Evolutionary conservation across 169 alveolate species (phyloP), one percentile per base, ranked within the genome.

Genomic region (Cryptosporidium sp.): DNA sequence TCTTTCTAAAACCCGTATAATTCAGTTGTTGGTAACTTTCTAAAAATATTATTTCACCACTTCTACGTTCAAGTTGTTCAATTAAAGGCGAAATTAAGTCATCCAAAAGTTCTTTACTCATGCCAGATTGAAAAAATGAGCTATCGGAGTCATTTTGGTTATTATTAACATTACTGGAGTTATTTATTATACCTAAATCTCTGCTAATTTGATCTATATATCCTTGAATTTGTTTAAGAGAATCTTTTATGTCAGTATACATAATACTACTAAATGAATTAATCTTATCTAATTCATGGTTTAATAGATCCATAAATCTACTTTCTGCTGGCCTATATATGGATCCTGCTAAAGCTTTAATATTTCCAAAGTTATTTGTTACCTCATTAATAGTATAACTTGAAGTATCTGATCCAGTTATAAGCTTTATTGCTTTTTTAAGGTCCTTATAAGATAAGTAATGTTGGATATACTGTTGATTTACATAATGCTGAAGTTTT

Each of bases 391-490:
- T 93, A 5, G 96, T 91, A 71, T 75, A 86, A 26, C 94, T 91
- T 1, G 94, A 89, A 7, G 93, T 93, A 56, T 94, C 96, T 29
- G 87, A 84, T 26, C 94, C 96, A 7, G 96, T 94, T 67, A 94
- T 91, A 26, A 94, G 70, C 72, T 92, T 93, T 60, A 94, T 85
- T 18, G 93, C 94, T 45, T 92, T 91, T 84, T 94, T 94, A 61
- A 94, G 85, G 29, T 94, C 95, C 72, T 93, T 94, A 84, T 94
- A 94, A 12, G 96, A 84, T 29, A 94, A 91, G 71, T 94, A 94
- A 44, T 85, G 75, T 8, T 92, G 91, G 60, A 89, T 70, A 23
- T 91, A 92, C 44, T 92, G 70, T 18, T 91, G 94, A 48, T 92
- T 93, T 18, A 93, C 91, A 52, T 69, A 70, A 60, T 92, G 95